Evolutionary conservation across 148 eudicot species (phyloP).

Genomic region (Beta vulgaris): DNA sequence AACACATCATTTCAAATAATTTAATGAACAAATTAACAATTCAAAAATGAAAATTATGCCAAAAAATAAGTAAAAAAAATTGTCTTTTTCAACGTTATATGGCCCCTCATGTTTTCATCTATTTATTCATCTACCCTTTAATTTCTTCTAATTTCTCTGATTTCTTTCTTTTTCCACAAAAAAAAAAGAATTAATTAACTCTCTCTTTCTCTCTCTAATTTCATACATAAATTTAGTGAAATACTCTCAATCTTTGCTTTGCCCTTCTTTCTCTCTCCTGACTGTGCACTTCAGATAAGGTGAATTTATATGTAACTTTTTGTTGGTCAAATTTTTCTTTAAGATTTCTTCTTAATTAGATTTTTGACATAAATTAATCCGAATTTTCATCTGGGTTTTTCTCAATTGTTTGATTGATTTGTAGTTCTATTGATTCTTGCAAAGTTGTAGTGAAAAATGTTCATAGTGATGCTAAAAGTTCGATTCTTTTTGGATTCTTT

Average conservation of each 20-base stretch:
- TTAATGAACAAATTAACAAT: no score
- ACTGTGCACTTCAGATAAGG: slow-evolving; percentile 26
- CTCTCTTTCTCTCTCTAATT: slow-evolving; percentile 3
- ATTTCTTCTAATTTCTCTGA: slow-evolving; percentile 3
- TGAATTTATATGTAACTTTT: background rate
- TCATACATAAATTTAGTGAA: no score
- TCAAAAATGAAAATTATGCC: no score
- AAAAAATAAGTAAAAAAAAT: background rate
- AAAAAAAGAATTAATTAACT: background rate
- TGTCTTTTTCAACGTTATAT: background rate
- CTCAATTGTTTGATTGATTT: background rate
- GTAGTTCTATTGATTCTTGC: slow-evolving; percentile 14
- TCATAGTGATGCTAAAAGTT: background rate
- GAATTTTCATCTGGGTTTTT: slow-evolving; percentile 25
- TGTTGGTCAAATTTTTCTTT: background rate
- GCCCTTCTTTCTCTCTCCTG: background rate
- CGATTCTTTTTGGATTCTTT: background rate
- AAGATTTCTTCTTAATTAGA: background rate
- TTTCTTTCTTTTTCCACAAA: background rate
- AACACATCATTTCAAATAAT: slow-evolving; percentile 20
- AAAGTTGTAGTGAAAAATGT: slow-evolving; percentile 3
- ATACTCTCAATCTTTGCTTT: background rate
- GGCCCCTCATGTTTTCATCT: slow-evolving; percentile 6
- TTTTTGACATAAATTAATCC: background rate
- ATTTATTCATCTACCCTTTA: background rate